These are phyloP conservation scores for Mucor velutinosus DNA, from an alignment of 371 early-diverging fungal species.

Conservation along the genomic window DNA sequence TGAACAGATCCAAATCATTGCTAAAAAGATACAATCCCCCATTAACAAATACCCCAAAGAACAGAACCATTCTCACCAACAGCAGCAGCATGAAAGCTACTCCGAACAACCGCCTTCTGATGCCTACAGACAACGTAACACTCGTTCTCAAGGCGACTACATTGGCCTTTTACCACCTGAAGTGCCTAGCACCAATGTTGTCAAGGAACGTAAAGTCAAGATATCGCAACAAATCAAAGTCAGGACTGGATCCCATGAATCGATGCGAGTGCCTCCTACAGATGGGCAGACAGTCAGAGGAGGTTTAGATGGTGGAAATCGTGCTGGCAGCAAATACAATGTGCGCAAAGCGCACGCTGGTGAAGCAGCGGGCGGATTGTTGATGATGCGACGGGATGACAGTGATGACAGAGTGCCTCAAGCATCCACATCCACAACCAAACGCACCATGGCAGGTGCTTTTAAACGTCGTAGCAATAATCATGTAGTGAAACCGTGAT, in stretches of 20 bases:
- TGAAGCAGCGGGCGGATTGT: constrained; percentile 47
- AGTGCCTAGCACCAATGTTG: background rate
- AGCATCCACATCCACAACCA: background rate
- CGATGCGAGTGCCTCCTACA: constrained; percentile 30
- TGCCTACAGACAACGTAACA: constrained; percentile 28
- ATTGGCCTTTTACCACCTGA: constrained; percentile 33
- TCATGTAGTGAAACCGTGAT: background rate
- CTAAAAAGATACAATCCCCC: constrained; percentile 19
- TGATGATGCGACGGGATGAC: constrained; percentile 42
- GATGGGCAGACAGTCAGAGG: constrained; percentile 25
- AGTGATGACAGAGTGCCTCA: background rate
- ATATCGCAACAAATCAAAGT: constrained; percentile 41
- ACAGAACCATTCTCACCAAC: background rate
- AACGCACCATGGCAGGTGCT: constrained; percentile 2
- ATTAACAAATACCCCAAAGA: constrained; percentile 22
- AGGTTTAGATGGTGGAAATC: constrained; percentile 1
- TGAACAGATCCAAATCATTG: constrained; percentile 17
- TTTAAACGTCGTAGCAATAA: constrained; percentile 1
- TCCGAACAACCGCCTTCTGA: constrained; percentile 4
- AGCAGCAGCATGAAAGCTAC: background rate
- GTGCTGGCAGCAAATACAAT: background rate
- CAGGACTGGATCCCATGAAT: constrained; percentile 41
- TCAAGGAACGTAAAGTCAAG: constrained; percentile 34
- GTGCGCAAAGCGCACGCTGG: constrained; percentile 36
- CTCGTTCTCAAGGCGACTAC: constrained; percentile 41